A percentile compares a stretch with the other conserved stretches of the same genome.
phyloP scores from a whole-genome alignment of 2,329 filamentous ascomycete genomes.

The Trichoderma sp. region DNA sequence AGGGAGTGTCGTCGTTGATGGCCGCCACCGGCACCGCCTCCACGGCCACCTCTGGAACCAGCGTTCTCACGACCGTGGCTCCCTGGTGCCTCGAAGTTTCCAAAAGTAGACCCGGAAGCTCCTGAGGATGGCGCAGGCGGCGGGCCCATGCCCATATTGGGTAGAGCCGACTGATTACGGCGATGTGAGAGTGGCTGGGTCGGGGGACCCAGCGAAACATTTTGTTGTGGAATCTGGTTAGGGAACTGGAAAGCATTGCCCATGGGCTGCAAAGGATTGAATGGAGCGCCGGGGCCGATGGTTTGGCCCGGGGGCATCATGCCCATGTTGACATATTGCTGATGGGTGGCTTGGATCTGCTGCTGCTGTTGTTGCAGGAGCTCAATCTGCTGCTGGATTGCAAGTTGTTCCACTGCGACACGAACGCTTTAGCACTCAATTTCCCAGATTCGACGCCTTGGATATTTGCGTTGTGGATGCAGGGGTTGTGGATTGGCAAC shows the following conservation, averaged over 20 bases:
- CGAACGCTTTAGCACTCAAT: conserved; percentile 27
- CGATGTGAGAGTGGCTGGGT: conserved; percentile 84
- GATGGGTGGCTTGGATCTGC: conserved; percentile 92
- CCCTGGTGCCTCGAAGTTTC: conserved; percentile 69
- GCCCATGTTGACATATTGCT: conserved; percentile 97
- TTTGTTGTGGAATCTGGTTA: conserved; percentile 72
- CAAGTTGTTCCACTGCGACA: conserved; percentile 85
- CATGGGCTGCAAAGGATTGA: conserved; percentile 80
- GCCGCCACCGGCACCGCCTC: conserved; percentile 66
- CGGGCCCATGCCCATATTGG: conserved; percentile 85
- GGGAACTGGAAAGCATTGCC: conserved; percentile 88
- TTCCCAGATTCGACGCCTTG: background rate
- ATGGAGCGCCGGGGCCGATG: conserved; percentile 68
- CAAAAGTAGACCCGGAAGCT: conserved; percentile 75
- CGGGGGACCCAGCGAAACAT: conserved; percentile 72
- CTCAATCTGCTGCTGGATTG: conserved; percentile 97
- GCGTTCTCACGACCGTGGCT: conserved; percentile 39
- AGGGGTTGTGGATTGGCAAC: background rate
- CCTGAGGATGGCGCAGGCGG: conserved; percentile 92
- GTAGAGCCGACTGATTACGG: conserved; percentile 95
- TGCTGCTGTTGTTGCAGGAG: conserved; percentile 96
- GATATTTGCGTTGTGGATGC: background rate
- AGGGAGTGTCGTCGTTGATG: conserved; percentile 95
- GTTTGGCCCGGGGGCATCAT: conserved; percentile 84
- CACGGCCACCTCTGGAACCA: conserved; percentile 69